Percentiles rank a stretch among this genome's conserved stretches.
Evolutionary conservation across 106 monocot genomes (phyloP).

Genomic region (Acorus calamus): DNA sequence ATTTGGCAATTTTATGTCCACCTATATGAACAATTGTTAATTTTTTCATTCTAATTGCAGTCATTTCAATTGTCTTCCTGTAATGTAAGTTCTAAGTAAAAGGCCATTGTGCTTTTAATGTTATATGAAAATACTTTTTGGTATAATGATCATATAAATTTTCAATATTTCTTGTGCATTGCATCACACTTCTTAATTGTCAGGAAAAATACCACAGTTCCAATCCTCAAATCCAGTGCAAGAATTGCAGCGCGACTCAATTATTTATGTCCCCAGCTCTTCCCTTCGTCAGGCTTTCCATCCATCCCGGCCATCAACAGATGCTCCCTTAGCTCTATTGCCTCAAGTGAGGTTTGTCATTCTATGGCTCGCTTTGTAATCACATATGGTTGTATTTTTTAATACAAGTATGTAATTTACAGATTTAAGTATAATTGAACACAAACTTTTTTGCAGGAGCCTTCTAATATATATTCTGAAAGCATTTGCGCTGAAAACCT

Average conservation of each 20-base stretch:
- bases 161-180: neutral
- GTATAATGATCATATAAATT: too few relatives aligned
- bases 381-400: too few relatives aligned
- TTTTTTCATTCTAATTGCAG: too few relatives aligned
- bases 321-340: conserved; percentile 8
- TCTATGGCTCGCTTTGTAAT: neutral
- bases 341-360: conserved; percentile 57
- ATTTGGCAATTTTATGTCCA: too few relatives aligned
- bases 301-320: conserved; percentile 12
- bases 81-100: too few relatives aligned
- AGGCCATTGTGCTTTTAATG: too few relatives aligned
- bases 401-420: too few relatives aligned
- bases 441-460: conserved; percentile 38
- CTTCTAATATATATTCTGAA: conserved; percentile 18
- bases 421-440: too few relatives aligned
- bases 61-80: too few relatives aligned
- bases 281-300: conserved; percentile 59
- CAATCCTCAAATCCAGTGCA: conserved; percentile 85
- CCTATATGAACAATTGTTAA: too few relatives aligned
- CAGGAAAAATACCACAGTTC: conserved; percentile 80
- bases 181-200: neutral
- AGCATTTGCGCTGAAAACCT: conserved; percentile 77
- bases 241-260: conserved; percentile 78
- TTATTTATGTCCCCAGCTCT: conserved; percentile 78
- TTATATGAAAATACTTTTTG: too few relatives aligned